These are phyloP conservation scores for Acanthamoeba sp. DNA, from an alignment of 208 protist genomes.

Conservation along the genomic window DNA sequence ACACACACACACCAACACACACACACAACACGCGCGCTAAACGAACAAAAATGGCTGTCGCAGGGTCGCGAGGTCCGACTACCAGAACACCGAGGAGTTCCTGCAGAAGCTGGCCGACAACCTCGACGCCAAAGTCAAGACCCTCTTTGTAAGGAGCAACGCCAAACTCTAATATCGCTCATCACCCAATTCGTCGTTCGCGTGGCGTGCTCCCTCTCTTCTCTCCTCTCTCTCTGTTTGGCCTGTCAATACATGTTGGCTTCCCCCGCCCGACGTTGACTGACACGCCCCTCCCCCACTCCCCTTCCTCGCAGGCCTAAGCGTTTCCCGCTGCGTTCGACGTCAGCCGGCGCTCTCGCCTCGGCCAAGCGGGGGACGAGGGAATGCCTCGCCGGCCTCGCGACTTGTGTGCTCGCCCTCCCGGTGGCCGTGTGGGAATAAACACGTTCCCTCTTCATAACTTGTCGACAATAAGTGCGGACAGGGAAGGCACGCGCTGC, in stretches of 20 bases:
- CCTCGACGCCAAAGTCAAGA: conserved; percentile 57
- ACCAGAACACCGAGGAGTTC: conserved; percentile 59
- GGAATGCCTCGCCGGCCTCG: too few relatives aligned
- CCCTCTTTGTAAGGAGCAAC: conserved; percentile 53
- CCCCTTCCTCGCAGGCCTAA: background rate
- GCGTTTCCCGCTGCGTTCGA: background rate
- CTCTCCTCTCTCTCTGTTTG: background rate
- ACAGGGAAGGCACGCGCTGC: too few relatives aligned
- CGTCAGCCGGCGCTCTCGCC: too few relatives aligned
- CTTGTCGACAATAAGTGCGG: too few relatives aligned
- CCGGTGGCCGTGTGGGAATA: too few relatives aligned
- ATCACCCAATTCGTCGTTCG: background rate
- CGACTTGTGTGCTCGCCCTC: too few relatives aligned
- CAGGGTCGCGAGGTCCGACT: conserved; percentile 10
- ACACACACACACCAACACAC: too few relatives aligned
- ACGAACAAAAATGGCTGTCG: too few relatives aligned
- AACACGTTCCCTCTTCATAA: too few relatives aligned
- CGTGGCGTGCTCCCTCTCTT: background rate
- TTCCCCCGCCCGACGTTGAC: background rate
- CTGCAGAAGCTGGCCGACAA: conserved; percentile 46
- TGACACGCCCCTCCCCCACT: background rate
- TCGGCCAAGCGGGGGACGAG: too few relatives aligned
- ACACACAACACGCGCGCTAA: too few relatives aligned
- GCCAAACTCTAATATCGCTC: conserved; percentile 21
- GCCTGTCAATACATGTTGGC: background rate